phyloP scores from a whole-genome alignment of 345 rosid genomes.

The Alliaria petiolata region DNA sequence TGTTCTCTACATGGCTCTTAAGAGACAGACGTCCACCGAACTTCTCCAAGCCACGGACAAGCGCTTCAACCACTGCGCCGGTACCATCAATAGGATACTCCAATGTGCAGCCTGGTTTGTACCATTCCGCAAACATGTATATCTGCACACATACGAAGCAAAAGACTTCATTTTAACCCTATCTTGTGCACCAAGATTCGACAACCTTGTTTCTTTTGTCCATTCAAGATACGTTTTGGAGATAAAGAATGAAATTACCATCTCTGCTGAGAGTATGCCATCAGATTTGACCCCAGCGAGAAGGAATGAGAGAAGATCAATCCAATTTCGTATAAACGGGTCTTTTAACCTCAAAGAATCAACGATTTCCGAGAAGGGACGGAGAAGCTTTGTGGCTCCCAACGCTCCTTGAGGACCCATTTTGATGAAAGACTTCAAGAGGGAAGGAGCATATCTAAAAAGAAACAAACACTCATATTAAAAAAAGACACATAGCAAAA shows the following conservation, averaged over 20 bases:
- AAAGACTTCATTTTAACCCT: background rate
- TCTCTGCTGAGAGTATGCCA: conserved; percentile 98
- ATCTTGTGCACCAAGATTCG: background rate
- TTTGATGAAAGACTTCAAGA: conserved; percentile 63
- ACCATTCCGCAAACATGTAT: conserved; percentile 98
- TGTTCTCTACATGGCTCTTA: conserved; percentile 71
- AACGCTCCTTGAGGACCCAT: conserved; percentile 91
- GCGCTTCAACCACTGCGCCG: conserved; percentile 79
- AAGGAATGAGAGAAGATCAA: conserved; percentile 89
- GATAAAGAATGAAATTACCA: conserved; percentile 53
- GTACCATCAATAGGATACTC: conserved; percentile 88
- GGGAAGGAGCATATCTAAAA: conserved; percentile 65
- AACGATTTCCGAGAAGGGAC: conserved; percentile 82
- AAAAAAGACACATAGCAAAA: background rate
- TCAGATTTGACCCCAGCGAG: conserved; percentile 97
- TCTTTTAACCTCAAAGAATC: conserved; percentile 74
- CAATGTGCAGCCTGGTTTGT: conserved; percentile 78
- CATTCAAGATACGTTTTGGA: too few relatives aligned
- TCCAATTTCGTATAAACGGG: conserved; percentile 87
- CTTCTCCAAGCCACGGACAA: conserved; percentile 79
- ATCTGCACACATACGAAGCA: conserved; percentile 44
- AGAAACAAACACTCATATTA: background rate
- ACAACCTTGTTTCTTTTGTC: background rate
- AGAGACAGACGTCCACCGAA: conserved; percentile 75
- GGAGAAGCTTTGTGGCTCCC: conserved; percentile 80